Evolutionary conservation across 345 rosid species (phyloP).

Genomic region (Populus simonii): DNA sequence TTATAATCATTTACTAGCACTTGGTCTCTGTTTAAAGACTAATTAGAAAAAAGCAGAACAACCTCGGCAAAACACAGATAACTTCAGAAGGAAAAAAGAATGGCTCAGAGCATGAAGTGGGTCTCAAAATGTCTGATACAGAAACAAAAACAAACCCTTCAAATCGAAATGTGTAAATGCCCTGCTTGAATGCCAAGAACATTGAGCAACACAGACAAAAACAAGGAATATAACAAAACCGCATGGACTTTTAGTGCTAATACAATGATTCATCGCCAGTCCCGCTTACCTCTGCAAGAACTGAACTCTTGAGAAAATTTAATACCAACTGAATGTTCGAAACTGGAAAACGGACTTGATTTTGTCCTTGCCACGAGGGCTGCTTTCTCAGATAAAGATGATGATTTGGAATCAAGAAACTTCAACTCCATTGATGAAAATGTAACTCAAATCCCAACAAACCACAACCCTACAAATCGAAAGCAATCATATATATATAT

Average conservation of each 20-base stretch:
- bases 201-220: not conserved
- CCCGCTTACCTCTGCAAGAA: constrained; percentile 35
- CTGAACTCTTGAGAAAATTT: constrained; percentile 32
- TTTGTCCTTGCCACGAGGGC: constrained; percentile 24
- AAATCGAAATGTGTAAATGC: not conserved
- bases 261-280: not conserved
- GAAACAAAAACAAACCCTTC: not conserved
- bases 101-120: not conserved
- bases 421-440: constrained; percentile 43
- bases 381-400: constrained; percentile 34
- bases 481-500: not conserved
- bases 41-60: not conserved
- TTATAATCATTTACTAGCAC: not conserved
- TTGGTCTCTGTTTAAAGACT: not conserved
- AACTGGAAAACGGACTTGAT: constrained; percentile 24
- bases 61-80: not conserved
- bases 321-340: constrained; percentile 25
- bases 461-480: not conserved
- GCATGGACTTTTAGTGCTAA: not conserved
- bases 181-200: constrained; percentile 3
- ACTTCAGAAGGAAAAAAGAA: not conserved
- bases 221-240: not conserved
- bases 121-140: not conserved
- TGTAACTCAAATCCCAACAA: constrained; percentile 3
- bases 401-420: constrained; percentile 27